Conservation (phyloP, 1,284 basidiomycete genomes). For the Naganishia albida region DNA sequence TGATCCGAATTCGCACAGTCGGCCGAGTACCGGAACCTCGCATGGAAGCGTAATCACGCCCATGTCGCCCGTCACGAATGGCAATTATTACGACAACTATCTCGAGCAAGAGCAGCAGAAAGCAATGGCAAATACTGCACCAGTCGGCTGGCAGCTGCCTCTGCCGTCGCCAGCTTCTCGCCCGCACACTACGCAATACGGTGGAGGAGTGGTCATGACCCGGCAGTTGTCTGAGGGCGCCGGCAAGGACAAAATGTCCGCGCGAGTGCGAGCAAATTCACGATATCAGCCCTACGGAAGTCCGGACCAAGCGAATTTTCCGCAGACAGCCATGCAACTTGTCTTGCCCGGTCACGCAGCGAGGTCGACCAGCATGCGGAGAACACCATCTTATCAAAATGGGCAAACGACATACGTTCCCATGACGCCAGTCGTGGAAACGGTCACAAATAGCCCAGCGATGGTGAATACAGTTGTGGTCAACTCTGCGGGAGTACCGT, state of each 20-base stretch:
- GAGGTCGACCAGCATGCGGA: constrained; percentile 3
- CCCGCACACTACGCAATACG: constrained; percentile 18
- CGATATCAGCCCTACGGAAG: constrained; percentile 24
- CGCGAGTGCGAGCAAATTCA: constrained; percentile 9
- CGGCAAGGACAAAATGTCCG: constrained; percentile 8
- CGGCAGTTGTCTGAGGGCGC: constrained; percentile 21
- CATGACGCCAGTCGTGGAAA: constrained; percentile 18
- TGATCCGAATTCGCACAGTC: constrained; percentile 20
- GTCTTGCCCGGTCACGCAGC: neutral
- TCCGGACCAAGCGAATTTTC: constrained; percentile 8
- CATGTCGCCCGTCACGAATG: constrained; percentile 15
- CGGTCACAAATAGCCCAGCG: constrained; percentile 4
- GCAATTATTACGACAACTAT: constrained; percentile 25
- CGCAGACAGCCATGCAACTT: constrained; percentile 12
- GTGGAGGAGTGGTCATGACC: constrained; percentile 3
- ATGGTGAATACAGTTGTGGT: constrained; percentile 9
- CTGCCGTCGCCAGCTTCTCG: constrained; percentile 1
- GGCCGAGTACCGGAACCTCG: constrained; percentile 18
- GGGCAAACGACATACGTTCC: constrained; percentile 13
- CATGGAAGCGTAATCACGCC: constrained; percentile 21
- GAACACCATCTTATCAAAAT: constrained; percentile 22
- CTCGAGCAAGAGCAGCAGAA: constrained; percentile 25
- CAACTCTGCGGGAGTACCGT: neutral
- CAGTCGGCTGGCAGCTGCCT: constrained; percentile 13
- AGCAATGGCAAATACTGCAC: constrained; percentile 17